Evolutionary conservation across 805 yeast genomes (phyloP), one percentile per base, ranked within the genome.

Genomic region (Naumovozyma baii): DNA sequence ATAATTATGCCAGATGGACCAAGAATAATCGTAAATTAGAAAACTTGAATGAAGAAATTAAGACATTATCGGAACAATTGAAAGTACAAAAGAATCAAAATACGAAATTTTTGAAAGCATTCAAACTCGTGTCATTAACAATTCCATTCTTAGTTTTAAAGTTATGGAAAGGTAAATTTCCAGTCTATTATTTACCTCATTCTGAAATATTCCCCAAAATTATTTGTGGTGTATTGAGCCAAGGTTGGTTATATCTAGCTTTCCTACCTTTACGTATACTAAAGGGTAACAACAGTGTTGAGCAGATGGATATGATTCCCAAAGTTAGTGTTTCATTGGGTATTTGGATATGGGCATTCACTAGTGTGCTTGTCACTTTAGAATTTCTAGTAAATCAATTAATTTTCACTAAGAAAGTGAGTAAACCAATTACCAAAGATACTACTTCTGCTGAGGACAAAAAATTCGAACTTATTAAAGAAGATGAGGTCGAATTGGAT

Each of bases 1-100:
- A 92, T 57, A 79, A 92, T 52, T 92, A 90, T 59, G 96, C 96
- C 20, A 80, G 75, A 53, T 92, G 97, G 97, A 94, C 96, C 1
- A 86, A 86, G 58, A 68, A 88, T 45, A 88, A 86, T 53, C 73
- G 98, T 36, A 73, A 70, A 49, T 64, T 71, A 42, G 87, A 80
- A 47, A 70, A 72, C 43, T 53, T 83, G 37, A 67, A 69, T 33
- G 66, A 61, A 13, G 76, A 82, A 43, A 63, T 81, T 33, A 71
- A 68, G 14, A 41, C 49, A 7, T 48, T 74, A 34, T 70, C 68
- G 38, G 55, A 61, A 32, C 51, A 59, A 9, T 52, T 80, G 12
- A 52, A 65, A 4, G 14, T 34, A 8, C 36, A 46, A 32, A 41
- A 49, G 34, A 34, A 37, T 16, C 19, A 16, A 10, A 15, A 37